These are phyloP conservation scores for Vitis riparia DNA, from an alignment of 164 flowering plant genomes.

Conservation along the genomic window DNA sequence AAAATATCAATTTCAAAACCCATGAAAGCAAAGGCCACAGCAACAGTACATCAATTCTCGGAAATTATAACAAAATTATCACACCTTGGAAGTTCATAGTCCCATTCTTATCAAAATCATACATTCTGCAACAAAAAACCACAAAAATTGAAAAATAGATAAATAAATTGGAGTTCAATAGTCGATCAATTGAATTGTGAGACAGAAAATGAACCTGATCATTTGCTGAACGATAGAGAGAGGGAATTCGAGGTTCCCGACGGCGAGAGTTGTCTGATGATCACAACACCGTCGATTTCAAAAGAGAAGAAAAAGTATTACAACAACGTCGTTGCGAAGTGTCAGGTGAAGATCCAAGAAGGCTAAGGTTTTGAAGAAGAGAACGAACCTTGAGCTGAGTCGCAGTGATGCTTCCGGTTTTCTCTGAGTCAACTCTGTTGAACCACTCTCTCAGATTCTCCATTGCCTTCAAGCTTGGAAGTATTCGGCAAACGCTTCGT, in stretches of 20 bases:
- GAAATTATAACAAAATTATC: background rate
- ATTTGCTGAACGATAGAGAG: constrained; percentile 79
- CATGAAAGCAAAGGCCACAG: background rate
- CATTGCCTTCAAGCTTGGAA: constrained; percentile 20
- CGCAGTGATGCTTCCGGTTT: constrained; percentile 63
- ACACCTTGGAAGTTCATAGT: constrained; percentile 80
- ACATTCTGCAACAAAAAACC: constrained; percentile 49
- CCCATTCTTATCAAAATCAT: constrained; percentile 80
- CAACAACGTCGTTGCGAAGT: no score
- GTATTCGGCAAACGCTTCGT: no score
- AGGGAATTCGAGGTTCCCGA: constrained; percentile 69
- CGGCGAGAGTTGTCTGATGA: constrained; percentile 60
- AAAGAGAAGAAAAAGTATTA: background rate
- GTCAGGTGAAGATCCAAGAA: background rate
- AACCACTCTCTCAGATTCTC: constrained; percentile 77
- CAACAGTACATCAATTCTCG: background rate
- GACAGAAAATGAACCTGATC: constrained; percentile 50
- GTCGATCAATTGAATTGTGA: background rate
- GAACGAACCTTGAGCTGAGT: constrained; percentile 67
- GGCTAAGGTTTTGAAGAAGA: background rate
- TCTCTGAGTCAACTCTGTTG: constrained; percentile 72
- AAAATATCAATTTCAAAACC: no score
- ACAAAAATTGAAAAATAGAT: background rate
- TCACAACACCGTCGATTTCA: background rate
- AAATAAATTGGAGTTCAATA: background rate